These are phyloP conservation scores for Euphorbia schlechtendalii DNA, from an alignment of 441 rosid genomes.

Conservation along the genomic window DNA sequence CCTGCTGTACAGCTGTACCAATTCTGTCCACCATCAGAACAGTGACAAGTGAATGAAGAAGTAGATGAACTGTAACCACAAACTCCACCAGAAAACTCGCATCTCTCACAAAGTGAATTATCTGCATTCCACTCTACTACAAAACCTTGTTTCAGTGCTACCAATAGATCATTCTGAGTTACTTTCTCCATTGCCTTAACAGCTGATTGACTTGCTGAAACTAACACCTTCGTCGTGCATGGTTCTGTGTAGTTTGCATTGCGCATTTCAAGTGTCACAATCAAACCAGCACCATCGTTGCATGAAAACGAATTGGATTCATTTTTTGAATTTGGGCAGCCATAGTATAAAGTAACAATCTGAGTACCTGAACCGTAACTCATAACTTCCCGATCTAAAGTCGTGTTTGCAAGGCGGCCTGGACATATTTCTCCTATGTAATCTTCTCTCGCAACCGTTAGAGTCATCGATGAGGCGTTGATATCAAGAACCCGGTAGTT, in stretches of 20 bases:
- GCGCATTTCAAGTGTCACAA: not conserved
- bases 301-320: no score
- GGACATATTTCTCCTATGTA: conserved; percentile 9
- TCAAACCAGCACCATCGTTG: no score
- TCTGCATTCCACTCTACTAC: conserved; percentile 25
- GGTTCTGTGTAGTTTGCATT: not conserved
- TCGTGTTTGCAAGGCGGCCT: not conserved
- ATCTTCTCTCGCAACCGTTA: conserved; percentile 10
- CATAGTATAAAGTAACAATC: conserved; percentile 10
- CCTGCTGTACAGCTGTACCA: no score
- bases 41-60: no score
- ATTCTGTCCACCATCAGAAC: no score
- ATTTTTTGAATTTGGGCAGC: no score
- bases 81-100: conserved; percentile 21
- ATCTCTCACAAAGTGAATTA: conserved; percentile 12
- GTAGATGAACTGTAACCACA: conserved; percentile 31
- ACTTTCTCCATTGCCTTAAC: no score
- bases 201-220: no score
- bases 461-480: not conserved
- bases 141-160: conserved; percentile 28
- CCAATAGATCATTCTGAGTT: not conserved
- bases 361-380: not conserved
- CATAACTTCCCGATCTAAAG: not conserved
- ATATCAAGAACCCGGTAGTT: conserved; percentile 13
- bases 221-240: conserved; percentile 15